Evolutionary conservation across 2,329 filamentous ascomycete genomes (phyloP).

Genomic region (Aspergillus jensenii): DNA sequence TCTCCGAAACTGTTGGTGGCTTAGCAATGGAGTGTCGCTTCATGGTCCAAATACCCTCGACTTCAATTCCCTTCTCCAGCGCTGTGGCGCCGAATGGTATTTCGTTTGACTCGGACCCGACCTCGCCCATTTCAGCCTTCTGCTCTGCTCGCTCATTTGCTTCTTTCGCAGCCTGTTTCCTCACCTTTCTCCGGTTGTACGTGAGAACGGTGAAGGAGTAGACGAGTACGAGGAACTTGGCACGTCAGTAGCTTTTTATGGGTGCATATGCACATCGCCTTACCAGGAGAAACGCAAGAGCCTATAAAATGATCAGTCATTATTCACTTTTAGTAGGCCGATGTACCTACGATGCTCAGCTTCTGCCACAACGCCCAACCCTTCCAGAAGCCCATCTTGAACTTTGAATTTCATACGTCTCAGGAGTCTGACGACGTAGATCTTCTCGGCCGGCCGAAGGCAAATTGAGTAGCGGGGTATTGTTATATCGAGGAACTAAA

Average conservation of each 20-base stretch:
- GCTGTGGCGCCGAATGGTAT: constrained; percentile 86
- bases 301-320: constrained; percentile 48
- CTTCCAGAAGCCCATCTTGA: constrained; percentile 57
- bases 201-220: constrained; percentile 66
- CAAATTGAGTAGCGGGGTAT: neutral
- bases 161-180: constrained; percentile 64
- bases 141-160: constrained; percentile 61
- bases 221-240: constrained; percentile 62
- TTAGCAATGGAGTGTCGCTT: constrained; percentile 40
- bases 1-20: constrained; percentile 23
- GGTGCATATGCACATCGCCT: constrained; percentile 9
- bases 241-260: constrained; percentile 24
- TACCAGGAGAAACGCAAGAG: constrained; percentile 70
- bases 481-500: neutral
- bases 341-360: constrained; percentile 75
- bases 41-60: constrained; percentile 82
- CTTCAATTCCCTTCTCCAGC: constrained; percentile 76
- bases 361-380: constrained; percentile 83
- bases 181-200: constrained; percentile 56
- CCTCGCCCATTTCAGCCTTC: constrained; percentile 53
- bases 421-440: neutral
- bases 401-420: neutral
- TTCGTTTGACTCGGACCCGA: constrained; percentile 56
- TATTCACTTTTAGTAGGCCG: neutral
- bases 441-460: neutral